Base-by-base conservation (phyloP, 192 early-diverging fungal genomes). In the Backusella liffmaniae region DNA sequence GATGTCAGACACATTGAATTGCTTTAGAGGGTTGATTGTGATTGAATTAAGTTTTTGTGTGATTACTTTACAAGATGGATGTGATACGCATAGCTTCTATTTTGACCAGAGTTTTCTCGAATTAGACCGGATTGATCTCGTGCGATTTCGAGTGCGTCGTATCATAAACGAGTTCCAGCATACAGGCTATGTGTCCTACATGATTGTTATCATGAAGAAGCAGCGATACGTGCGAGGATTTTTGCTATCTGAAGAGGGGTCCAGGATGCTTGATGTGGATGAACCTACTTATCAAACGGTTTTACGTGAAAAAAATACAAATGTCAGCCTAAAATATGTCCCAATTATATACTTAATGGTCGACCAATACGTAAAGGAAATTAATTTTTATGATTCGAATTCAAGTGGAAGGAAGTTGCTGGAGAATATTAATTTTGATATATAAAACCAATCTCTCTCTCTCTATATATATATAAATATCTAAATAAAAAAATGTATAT, bases 31-130 rank as follows among this genome's bases (percentile, higher is more conserved):
- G 56, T 62, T 62, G 12, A 62, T 29, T 62, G 10, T 12, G 8
- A 62, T 62, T 29, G 56, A 62, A 62, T 62, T 62, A n/a, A 56
- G 53, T 56, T 56, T 56, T 21, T 56, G 53, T 23, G n/a, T 56
- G 18, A 21, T 56, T 26, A 56, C 53, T 56, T 56, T 56, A 56
- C 53, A 56, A 56, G 53, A 56, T 21, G 53, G 53, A 23, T 56
- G 53, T 21, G 53, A 56, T 56, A 21, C 53, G 21, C 53, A 56
- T 3, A 56, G 53, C 21, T 56, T 56, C 21, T 56, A 9, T 21
- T 56, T 56, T 56, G 53, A 56, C 53, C 53, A 56, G 8, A 56
- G 21, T 21, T 56, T 56, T 56, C 53, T 56, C 21, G 1, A 56
- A 56, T 21, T 56, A 23, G 53, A 56, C 18, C n/a, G 53, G 5